phyloP scores from a whole-genome alignment of 208 protist species.

The Wallacemonas sp. region DNA sequence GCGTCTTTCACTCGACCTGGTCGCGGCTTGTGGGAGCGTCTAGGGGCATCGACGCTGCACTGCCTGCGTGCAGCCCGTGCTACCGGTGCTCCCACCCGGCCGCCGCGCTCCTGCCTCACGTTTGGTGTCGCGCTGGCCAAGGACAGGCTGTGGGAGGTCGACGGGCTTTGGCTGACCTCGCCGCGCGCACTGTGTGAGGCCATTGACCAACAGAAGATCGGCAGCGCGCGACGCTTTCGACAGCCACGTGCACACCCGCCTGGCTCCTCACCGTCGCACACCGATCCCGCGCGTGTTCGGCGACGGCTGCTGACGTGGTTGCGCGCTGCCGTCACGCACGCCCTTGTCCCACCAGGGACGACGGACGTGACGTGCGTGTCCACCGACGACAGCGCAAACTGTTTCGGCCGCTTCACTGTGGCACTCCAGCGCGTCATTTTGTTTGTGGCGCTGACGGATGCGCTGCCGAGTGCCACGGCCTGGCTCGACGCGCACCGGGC shows the following conservation, averaged over 20 bases:
- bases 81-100: background rate
- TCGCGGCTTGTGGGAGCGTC: background rate
- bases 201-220: background rate
- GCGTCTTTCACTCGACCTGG: background rate
- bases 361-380: background rate
- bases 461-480: slow-evolving; percentile 14
- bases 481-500: slow-evolving; percentile 17
- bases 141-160: background rate
- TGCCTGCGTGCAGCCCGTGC: background rate
- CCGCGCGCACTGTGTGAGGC: background rate
- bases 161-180: background rate
- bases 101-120: background rate
- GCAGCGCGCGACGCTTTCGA: background rate
- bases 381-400: background rate
- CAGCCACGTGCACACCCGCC: too few relatives aligned
- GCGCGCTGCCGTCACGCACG: background rate
- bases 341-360: background rate
- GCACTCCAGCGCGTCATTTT: slow-evolving; percentile 30
- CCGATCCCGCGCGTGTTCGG: background rate
- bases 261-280: too few relatives aligned
- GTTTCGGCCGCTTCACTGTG: slow-evolving; percentile 2
- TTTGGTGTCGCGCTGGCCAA: background rate
- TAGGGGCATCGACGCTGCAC: background rate
- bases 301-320: background rate
- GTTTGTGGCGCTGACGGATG: slow-evolving; percentile 35